These are phyloP conservation scores for Angophora floribunda DNA, from an alignment of 345 rosid species.

Conservation along the genomic window DNA sequence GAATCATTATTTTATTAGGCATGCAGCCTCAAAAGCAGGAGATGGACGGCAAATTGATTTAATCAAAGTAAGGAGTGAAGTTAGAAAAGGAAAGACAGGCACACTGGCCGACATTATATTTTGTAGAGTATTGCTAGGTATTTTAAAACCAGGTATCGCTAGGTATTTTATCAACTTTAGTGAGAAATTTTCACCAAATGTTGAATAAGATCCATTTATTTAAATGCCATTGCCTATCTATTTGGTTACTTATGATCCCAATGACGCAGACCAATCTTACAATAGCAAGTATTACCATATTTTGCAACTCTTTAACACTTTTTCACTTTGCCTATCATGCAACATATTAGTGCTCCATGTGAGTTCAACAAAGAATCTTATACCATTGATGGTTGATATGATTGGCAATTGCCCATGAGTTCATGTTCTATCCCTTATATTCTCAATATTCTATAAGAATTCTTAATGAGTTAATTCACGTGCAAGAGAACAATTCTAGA, in stretches of 20 bases:
- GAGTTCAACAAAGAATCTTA: neutral
- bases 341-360: neutral
- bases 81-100: neutral
- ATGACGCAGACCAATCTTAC: neutral
- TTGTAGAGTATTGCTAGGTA: neutral
- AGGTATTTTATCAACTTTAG: neutral
- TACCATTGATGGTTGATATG: neutral
- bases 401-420: neutral
- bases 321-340: neutral
- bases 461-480: neutral
- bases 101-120: neutral
- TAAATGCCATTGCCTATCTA: neutral
- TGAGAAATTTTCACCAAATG: neutral
- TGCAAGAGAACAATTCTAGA: neutral
- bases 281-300: neutral
- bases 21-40: conserved; percentile 14
- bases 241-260: neutral
- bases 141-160: neutral
- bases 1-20: conserved; percentile 2
- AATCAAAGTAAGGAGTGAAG: neutral
- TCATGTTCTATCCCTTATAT: neutral
- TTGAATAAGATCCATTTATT: neutral
- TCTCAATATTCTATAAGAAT: neutral
- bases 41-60: neutral
- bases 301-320: neutral